Evolutionary conservation across 2,329 filamentous ascomycete species (phyloP).

Genomic region (Pseudogymnoascus sp.): DNA sequence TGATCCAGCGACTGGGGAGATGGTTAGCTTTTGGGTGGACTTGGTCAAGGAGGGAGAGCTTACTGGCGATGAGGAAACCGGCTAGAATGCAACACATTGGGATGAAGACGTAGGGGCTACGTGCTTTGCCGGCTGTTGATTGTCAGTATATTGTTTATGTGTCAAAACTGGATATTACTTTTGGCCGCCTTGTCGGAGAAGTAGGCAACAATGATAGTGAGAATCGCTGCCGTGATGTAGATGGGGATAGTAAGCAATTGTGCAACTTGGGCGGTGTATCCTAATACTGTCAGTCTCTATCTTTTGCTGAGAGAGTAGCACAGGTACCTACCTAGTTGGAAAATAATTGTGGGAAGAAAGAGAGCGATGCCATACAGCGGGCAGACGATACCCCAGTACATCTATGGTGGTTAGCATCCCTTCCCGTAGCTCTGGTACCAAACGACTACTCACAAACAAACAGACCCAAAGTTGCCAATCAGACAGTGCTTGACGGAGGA

Average conservation of each 20-base stretch:
- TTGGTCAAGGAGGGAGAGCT: not conserved
- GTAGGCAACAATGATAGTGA: conserved; percentile 46
- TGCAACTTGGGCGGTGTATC: conserved; percentile 37
- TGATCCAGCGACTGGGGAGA: conserved; percentile 28
- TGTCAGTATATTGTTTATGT: not conserved
- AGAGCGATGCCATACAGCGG: conserved; percentile 35
- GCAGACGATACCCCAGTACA: conserved; percentile 54
- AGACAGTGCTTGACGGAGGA: conserved; percentile 33
- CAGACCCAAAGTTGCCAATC: conserved; percentile 39
- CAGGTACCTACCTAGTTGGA: conserved; percentile 53
- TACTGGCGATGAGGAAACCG: conserved; percentile 45
- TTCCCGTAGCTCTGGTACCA: not conserved
- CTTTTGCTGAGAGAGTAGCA: not conserved
- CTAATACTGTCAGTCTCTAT: conserved; percentile 10
- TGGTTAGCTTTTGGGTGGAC: conserved; percentile 21
- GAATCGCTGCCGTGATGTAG: conserved; percentile 55
- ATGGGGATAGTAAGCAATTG: conserved; percentile 39
- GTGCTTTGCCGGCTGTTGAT: conserved; percentile 10
- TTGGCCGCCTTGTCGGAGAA: conserved; percentile 46
- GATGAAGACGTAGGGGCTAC: conserved; percentile 48
- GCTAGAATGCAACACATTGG: conserved; percentile 46
- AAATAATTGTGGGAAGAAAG: conserved; percentile 35
- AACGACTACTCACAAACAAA: conserved; percentile 13
- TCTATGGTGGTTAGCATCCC: conserved; percentile 18
- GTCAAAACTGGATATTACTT: not conserved